Evolutionary conservation across 179 eudicot species (phyloP).

Genomic region (Drosera spatulata): DNA sequence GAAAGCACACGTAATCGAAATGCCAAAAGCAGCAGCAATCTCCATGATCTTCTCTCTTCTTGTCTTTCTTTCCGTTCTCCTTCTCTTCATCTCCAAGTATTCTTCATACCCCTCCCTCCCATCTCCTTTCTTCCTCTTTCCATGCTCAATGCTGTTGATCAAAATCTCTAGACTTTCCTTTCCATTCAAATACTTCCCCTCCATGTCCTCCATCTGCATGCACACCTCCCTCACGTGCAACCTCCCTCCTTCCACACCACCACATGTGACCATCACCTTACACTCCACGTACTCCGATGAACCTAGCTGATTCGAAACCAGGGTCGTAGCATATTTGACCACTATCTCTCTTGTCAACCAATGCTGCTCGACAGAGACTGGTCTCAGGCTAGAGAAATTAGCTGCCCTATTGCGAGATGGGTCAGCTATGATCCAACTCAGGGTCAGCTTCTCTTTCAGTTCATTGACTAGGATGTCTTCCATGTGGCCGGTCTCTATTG

Average conservation of each 20-base stretch:
- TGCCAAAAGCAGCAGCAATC: conserved; percentile 7
- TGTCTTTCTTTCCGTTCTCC: conserved; percentile 26
- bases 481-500: neutral
- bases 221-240: neutral
- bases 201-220: conserved; percentile 38
- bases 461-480: neutral
- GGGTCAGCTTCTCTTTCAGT: conserved; percentile 21
- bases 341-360: conserved; percentile 40
- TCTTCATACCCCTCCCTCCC: conserved; percentile 29
- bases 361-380: conserved; percentile 35
- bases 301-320: conserved; percentile 8
- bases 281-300: conserved; percentile 28
- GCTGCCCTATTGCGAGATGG: conserved; percentile 34
- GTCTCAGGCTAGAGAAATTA: conserved; percentile 33
- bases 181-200: conserved; percentile 38
- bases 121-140: conserved; percentile 18
- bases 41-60: conserved; percentile 12
- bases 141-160: conserved; percentile 25
- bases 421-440: conserved; percentile 70
- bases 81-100: conserved; percentile 24
- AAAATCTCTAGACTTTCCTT: conserved; percentile 34
- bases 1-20: neutral
- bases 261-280: conserved; percentile 30
- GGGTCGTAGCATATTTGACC: conserved; percentile 28
- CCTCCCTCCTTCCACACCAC: conserved; percentile 12